Evolutionary conservation across 2,329 filamentous ascomycete genomes (phyloP).

Genomic region (Cytospora piceicola): DNA sequence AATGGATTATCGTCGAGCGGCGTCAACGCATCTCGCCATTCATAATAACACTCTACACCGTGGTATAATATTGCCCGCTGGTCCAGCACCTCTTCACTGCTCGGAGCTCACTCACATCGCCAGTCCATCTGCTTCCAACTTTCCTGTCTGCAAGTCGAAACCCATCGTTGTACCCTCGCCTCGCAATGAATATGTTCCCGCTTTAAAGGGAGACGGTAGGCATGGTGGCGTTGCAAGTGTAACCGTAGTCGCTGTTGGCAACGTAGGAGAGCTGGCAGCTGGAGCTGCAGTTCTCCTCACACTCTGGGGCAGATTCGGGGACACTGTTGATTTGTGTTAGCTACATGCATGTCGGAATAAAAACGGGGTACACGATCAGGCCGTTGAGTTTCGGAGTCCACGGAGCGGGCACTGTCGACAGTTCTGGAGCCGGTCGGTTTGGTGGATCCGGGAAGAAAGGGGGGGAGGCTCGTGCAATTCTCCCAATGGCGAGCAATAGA

Average conservation of each 20-base stretch:
- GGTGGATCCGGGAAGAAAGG: background rate
- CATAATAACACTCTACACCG: background rate
- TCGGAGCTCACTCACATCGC: no score
- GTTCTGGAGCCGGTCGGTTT: background rate
- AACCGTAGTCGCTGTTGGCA: constrained; percentile 26
- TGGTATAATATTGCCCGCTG: background rate
- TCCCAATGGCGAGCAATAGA: background rate
- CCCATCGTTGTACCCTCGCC: no score
- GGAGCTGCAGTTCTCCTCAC: constrained; percentile 15
- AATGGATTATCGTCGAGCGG: background rate
- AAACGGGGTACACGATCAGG: background rate
- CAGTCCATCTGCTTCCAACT: background rate
- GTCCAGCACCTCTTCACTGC: background rate
- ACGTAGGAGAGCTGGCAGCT: constrained; percentile 27
- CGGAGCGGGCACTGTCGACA: background rate
- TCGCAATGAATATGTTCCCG: background rate
- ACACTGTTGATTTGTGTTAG: constrained; percentile 6
- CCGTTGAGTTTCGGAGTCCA: background rate
- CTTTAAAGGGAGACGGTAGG: background rate
- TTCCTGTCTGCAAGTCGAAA: background rate
- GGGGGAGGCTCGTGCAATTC: background rate
- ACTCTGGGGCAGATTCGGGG: constrained; percentile 16
- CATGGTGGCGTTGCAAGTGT: constrained; percentile 22
- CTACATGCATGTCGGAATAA: background rate
- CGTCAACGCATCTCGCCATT: background rate